A percentile compares a stretch with the other conserved stretches of the same genome.
Conservation (phyloP, 805 yeast species). For the Cyberlindnera japonica region DNA sequence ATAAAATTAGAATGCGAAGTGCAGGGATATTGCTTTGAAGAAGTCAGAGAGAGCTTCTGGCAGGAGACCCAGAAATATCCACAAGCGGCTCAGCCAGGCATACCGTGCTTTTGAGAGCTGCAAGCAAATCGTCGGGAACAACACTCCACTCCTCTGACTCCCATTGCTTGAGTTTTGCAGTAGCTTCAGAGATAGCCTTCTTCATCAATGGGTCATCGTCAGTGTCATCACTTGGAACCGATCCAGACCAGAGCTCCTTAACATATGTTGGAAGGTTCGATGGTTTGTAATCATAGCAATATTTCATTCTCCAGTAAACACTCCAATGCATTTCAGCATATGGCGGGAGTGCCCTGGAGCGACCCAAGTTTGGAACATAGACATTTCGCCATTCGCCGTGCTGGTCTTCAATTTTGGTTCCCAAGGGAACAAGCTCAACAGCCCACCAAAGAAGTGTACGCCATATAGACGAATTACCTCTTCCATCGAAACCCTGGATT, state of each 20-base stretch:
- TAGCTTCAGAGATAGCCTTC: slow-evolving; percentile 13
- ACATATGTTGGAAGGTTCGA: slow-evolving; percentile 39
- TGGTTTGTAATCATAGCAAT: slow-evolving; percentile 44
- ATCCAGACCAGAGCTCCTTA: slow-evolving; percentile 22
- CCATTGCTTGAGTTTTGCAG: slow-evolving; percentile 28
- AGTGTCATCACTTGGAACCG: slow-evolving; percentile 3
- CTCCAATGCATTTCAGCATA: slow-evolving; percentile 59
- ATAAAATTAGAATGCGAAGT: too few relatives aligned
- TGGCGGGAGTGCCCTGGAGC: slow-evolving; percentile 45
- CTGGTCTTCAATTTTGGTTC: slow-evolving; percentile 44
- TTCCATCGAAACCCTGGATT: slow-evolving; percentile 34
- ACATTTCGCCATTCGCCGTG: slow-evolving; percentile 48
- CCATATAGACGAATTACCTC: slow-evolving; percentile 32
- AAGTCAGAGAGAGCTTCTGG: too few relatives aligned
- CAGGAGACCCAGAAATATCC: too few relatives aligned
- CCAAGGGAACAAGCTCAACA: slow-evolving; percentile 57
- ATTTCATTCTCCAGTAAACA: slow-evolving; percentile 50
- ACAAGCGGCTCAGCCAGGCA: too few relatives aligned
- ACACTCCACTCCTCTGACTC: slow-evolving; percentile 26
- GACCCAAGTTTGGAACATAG: slow-evolving; percentile 56
- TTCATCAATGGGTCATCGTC: slow-evolving; percentile 12
- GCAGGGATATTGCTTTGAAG: too few relatives aligned
- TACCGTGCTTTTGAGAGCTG: slow-evolving; percentile 8
- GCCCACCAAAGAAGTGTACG: slow-evolving; percentile 53
- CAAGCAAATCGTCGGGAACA: slow-evolving; percentile 35